A percentile compares a stretch with the other conserved stretches of the same genome.
phyloP scores from a whole-genome alignment of 2,329 filamentous ascomycete genomes.

The Fusarium chlamydosporum region DNA sequence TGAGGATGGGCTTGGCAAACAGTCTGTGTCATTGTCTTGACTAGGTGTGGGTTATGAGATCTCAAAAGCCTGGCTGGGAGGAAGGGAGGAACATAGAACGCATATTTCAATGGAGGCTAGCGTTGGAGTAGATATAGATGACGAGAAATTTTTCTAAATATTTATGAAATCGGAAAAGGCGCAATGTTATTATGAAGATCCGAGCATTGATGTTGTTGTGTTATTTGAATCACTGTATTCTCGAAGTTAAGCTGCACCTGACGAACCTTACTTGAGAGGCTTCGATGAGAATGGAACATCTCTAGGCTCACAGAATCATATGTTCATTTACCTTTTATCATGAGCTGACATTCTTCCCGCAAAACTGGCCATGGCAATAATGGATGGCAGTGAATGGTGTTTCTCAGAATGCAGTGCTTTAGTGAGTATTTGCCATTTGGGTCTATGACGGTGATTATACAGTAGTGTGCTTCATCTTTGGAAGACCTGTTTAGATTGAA shows the following conservation, averaged over 20 bases:
- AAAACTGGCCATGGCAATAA: neutral
- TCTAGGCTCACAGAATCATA: no score
- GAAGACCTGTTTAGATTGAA: no score
- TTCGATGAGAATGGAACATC: no score
- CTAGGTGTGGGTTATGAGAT: constrained; percentile 9
- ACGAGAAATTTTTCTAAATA: constrained; percentile 10
- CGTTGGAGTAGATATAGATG: constrained; percentile 31
- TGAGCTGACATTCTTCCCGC: no score
- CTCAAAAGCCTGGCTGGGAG: constrained; percentile 1
- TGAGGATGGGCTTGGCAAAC: constrained; percentile 1
- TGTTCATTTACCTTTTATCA: no score
- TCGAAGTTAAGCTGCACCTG: no score
- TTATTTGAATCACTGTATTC: no score
- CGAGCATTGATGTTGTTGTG: no score
- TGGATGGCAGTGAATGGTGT: neutral
- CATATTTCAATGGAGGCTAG: constrained; percentile 6
- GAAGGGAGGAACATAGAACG: constrained; percentile 13
- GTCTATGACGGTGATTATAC: neutral
- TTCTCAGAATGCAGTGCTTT: no score
- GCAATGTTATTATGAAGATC: no score
- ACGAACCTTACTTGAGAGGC: no score
- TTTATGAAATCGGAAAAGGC: neutral
- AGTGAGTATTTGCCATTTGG: neutral
- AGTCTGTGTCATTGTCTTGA: neutral
- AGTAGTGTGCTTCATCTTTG: neutral